phyloP scores from a whole-genome alignment of 371 early-diverging fungal genomes.

The Saksenaea oblongispora region DNA sequence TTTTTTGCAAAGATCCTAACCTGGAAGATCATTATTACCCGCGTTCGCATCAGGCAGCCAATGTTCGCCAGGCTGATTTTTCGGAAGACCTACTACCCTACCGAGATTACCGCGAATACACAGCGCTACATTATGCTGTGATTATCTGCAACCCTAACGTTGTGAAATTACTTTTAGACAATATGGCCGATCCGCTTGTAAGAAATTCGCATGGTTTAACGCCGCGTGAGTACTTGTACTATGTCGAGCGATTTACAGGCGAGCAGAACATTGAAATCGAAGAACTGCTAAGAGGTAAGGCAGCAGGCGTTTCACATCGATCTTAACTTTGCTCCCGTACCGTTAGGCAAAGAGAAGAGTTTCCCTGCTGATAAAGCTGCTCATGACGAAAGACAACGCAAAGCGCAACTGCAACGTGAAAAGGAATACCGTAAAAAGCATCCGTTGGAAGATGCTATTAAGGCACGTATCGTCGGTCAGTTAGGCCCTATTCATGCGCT shows the following conservation, averaged over 20 bases:
- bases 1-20: conserved; percentile 38
- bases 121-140: conserved; percentile 69
- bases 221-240: conserved; percentile 50
- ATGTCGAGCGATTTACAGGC: conserved; percentile 51
- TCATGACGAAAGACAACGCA: conserved; percentile 40
- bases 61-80: conserved; percentile 44
- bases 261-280: conserved; percentile 48
- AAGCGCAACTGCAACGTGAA: conserved; percentile 43
- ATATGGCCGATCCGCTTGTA: conserved; percentile 58
- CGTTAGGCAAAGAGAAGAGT: conserved; percentile 39
- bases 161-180: conserved; percentile 60
- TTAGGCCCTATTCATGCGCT: conserved; percentile 64
- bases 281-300: conserved; percentile 31
- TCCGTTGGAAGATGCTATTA: conserved; percentile 57
- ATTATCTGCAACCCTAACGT: conserved; percentile 59
- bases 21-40: conserved; percentile 51
- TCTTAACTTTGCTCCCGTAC: not conserved
- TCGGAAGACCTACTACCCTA: conserved; percentile 49
- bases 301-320: not conserved
- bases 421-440: conserved; percentile 56
- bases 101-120: conserved; percentile 52
- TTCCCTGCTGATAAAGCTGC: conserved; percentile 43
- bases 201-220: conserved; percentile 47
- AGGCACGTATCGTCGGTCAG: conserved; percentile 63
- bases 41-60: conserved; percentile 47